Conservation (phyloP, 495 filamentous ascomycete genomes). For the Neurospora sp. region DNA sequence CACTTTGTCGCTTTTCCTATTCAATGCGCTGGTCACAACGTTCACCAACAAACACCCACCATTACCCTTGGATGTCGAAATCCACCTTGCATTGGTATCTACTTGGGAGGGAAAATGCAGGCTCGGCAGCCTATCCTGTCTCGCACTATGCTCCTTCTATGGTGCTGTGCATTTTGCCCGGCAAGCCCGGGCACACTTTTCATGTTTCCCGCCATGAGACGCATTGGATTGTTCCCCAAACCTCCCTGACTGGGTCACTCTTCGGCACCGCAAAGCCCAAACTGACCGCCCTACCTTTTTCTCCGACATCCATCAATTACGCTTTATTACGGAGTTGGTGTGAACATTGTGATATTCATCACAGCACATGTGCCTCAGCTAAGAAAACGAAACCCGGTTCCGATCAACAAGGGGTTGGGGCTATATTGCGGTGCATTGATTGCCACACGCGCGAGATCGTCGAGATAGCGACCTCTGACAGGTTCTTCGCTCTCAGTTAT, state of each 20-base stretch:
- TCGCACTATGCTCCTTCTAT: not conserved
- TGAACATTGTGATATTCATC: not conserved
- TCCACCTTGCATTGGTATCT: not conserved
- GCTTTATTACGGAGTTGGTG: not conserved
- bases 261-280: too few relatives aligned
- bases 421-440: not conserved
- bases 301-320: not conserved
- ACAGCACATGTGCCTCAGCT: not conserved
- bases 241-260: too few relatives aligned
- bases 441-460: not conserved
- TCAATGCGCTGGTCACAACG: too few relatives aligned
- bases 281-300: not conserved
- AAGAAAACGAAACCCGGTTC: too few relatives aligned
- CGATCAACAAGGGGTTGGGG: not conserved
- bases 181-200: too few relatives aligned
- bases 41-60: too few relatives aligned
- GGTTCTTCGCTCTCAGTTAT: not conserved
- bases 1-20: not conserved
- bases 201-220: too few relatives aligned
- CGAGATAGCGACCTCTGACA: not conserved
- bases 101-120: accelerated
- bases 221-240: not conserved
- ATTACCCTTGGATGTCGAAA: too few relatives aligned
- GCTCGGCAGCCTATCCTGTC: not conserved
- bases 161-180: not conserved